phyloP scores from a whole-genome alignment of 768 basidiomycete species.

The Podaxis carcinomalis region DNA sequence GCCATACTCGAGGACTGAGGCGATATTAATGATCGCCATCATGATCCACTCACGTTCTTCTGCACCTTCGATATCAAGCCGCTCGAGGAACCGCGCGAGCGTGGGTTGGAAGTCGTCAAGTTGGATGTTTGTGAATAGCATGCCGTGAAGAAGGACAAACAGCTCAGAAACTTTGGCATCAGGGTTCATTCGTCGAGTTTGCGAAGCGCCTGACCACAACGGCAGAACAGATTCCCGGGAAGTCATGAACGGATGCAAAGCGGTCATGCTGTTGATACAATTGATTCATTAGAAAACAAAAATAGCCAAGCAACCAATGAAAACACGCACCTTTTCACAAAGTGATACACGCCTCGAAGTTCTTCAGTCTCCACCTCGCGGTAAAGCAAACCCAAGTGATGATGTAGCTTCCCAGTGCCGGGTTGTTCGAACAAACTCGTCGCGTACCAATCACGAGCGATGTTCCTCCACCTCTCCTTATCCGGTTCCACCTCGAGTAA shows the following conservation, averaged over 20 bases:
- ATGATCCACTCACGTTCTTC: constrained; percentile 92
- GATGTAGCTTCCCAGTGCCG: constrained; percentile 92
- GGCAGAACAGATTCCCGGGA: constrained; percentile 88
- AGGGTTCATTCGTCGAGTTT: constrained; percentile 68
- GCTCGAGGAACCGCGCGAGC: constrained; percentile 82
- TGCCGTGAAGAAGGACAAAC: constrained; percentile 91
- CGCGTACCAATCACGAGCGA: constrained; percentile 92
- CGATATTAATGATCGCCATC: constrained; percentile 88
- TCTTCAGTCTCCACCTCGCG: constrained; percentile 83
- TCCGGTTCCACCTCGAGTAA: constrained; percentile 85
- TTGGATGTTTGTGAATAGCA: constrained; percentile 94
- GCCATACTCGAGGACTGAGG: constrained; percentile 86
- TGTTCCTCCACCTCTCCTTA: constrained; percentile 86
- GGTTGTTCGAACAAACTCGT: constrained; percentile 84
- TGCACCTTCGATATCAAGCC: constrained; percentile 75
- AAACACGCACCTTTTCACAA: constrained; percentile 77
- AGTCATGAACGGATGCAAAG: constrained; percentile 80
- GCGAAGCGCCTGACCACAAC: constrained; percentile 77
- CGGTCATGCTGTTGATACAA: constrained; percentile 71
- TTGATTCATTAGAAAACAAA: not conserved
- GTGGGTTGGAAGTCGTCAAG: constrained; percentile 87
- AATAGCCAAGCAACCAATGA: constrained; percentile 4
- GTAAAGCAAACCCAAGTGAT: constrained; percentile 86
- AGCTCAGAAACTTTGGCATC: constrained; percentile 74
- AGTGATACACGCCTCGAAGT: constrained; percentile 85